Evolutionary conservation across 768 basidiomycete genomes (phyloP).

Genomic region (Lactarius hengduanensis): DNA sequence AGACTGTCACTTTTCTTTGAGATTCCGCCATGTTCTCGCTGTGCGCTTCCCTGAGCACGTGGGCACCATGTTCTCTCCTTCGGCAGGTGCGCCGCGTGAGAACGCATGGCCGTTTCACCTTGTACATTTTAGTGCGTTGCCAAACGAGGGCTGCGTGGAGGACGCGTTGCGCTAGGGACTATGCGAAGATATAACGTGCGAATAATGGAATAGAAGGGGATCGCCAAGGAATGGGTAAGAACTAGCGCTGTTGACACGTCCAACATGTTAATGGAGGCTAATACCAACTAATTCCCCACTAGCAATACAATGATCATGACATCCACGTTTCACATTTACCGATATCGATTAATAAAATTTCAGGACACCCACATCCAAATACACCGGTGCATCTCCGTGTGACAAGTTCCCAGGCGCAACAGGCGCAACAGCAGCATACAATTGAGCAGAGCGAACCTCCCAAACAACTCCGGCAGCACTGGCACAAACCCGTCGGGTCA

Average conservation of each 20-base stretch:
- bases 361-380: too few relatives aligned
- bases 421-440: constrained; percentile 11
- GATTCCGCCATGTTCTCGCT: constrained; percentile 56
- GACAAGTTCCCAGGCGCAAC: neutral
- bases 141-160: constrained; percentile 51
- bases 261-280: too few relatives aligned
- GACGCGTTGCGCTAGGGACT: constrained; percentile 54
- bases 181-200: too few relatives aligned
- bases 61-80: constrained; percentile 57
- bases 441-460: too few relatives aligned
- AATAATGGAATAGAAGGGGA: too few relatives aligned
- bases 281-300: too few relatives aligned
- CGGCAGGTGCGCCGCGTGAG: constrained; percentile 42
- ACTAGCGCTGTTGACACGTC: too few relatives aligned
- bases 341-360: too few relatives aligned
- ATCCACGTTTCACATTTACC: too few relatives aligned
- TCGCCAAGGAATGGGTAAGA: too few relatives aligned
- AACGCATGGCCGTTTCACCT: constrained; percentile 84
- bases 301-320: too few relatives aligned
- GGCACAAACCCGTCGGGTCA: neutral
- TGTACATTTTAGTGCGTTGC: constrained; percentile 73
- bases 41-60: constrained; percentile 65
- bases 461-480: too few relatives aligned
- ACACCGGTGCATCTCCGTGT: neutral
- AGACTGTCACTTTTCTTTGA: constrained; percentile 77